Base-by-base conservation (phyloP, 139 green algal genomes). In the Micromonas commoda region DNA sequence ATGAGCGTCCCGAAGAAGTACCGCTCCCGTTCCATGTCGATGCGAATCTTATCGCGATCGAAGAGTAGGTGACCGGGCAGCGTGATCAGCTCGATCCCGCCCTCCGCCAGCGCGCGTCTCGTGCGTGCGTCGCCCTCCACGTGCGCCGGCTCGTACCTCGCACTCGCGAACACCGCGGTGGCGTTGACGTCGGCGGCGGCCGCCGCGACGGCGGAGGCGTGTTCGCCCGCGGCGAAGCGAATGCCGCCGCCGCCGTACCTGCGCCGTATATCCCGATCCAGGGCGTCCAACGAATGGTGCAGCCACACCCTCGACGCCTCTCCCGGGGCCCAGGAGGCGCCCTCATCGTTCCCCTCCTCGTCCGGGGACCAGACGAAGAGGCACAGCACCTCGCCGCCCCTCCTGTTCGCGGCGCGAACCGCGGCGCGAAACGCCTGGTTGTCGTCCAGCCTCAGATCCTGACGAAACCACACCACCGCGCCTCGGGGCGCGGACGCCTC, bases 1-100 rank as follows among this genome's bases (percentile, higher is more conserved):
- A 75, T 75, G 34, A 75, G 34, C 68, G 68, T 75, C n/a, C 68
- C 68, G 39, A 75, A 75, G 29, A 51, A 71, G n/a, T 39, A 37
- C n/a, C 45, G 5, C 29, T 39, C 28, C 3, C 26, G 13, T 29
- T 13, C n/a, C 26, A 71, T 39, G 64, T 71, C 64, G 28, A 71
- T 51, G n/a, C 26, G 24, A 4, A 71, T 13, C 13, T 3, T 4
- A 3, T 4, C 4, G 4, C 28, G 64, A 13, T 71, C 64, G 23
- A 35, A 71, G 28, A 71, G 33, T 3, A 71, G 13, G 34, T 63
- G 34, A 9, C 68, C 68, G 32, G 20, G 68, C 5, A 29, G 19
- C 23, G 23, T 51, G 23, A 61, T 35, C 23, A 75, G 68, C 19
- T 60, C 68, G 6, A 75, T 60, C 20, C 35, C 35, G 9, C 21